Base-by-base conservation (phyloP, 257 asterid species). In the Nicotiana undulata region DNA sequence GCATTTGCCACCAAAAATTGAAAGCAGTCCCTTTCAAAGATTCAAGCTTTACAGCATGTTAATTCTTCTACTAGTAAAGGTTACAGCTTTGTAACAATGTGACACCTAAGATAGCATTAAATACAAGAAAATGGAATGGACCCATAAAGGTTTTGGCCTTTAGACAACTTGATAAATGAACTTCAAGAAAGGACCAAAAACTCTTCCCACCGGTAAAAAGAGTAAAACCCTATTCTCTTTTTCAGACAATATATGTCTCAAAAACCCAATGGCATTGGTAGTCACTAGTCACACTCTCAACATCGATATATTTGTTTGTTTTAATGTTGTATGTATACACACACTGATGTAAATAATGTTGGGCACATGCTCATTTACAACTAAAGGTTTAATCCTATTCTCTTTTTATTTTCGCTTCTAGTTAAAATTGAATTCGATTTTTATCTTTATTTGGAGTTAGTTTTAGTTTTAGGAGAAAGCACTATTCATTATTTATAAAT, bases 1-100 rank as follows among this genome's bases (percentile, higher is more conserved):
- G 88, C 88, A 86, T 82, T 82, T 77, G 16, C 87, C 18, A 66
- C 63, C 24, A 40, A 80, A 16, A 80, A 82, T 37, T 67, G n/a
- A 31, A 60, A 64, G 13, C 77, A 44, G 46, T 63, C 65, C 20
- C 32, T 31, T 76, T 22, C 75, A 81, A 76, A 70, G 80, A 84
- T 79, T 55, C 76, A 78, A 29, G 18, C 70, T 78, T 83, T 66
- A 53, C 18, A 75, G 59, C 77, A 63, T 1, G 55, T 15, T 59
- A 46, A 52, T 58, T 65, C 52, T 32, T 77, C 55, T 37, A 59
- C 46, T 53, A 26, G 40, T 61, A 26, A 84, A 76, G 17, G 22
- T 46, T 29, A 37, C n/a, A 53, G 40, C 16, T 40, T 40, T 40
- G 49, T 8, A 40, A 40, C 49, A 40, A 40, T 40, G 28, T 28